A percentile compares a stretch with the other conserved stretches of the same genome.
phyloP scores from a whole-genome alignment of 176 grass and related monocot species.

The Thinopyrum elongatum region DNA sequence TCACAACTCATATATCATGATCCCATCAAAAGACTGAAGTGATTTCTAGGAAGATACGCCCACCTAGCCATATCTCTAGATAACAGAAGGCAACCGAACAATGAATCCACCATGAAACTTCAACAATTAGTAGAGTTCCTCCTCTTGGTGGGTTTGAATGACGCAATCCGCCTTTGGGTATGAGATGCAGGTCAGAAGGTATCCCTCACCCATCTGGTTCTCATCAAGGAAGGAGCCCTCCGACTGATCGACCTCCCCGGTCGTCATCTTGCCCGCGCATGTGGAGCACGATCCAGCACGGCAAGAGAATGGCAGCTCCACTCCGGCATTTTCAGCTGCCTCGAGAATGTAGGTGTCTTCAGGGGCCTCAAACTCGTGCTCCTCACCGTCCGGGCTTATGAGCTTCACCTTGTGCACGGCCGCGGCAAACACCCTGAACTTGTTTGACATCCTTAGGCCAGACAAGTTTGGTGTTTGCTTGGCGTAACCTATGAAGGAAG shows the following conservation, averaged over 20 bases:
- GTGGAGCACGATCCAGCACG: constrained; percentile 59
- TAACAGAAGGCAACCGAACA: constrained; percentile 1
- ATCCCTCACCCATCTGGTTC: constrained; percentile 43
- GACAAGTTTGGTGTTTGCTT: neutral
- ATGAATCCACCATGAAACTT: neutral
- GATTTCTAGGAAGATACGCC: neutral
- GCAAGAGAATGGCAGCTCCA: constrained; percentile 61
- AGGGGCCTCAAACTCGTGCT: constrained; percentile 62
- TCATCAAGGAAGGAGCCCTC: constrained; percentile 66
- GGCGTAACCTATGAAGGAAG: neutral
- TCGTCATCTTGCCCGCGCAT: constrained; percentile 49
- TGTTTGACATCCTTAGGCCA: neutral
- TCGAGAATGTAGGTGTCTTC: constrained; percentile 71
- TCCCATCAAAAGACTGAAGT: neutral
- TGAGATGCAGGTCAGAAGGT: constrained; percentile 59
- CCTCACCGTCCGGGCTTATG: constrained; percentile 29
- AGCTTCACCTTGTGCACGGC: constrained; percentile 61
- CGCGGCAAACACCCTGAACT: constrained; percentile 20
- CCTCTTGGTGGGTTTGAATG: constrained; percentile 66
- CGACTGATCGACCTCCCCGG: constrained; percentile 51
- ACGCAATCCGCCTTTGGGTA: constrained; percentile 57
- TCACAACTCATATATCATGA: neutral
- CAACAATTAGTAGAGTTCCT: constrained; percentile 43
- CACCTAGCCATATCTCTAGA: neutral
- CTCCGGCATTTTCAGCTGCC: constrained; percentile 47